Evolutionary conservation across 306 rosid species (phyloP).

Genomic region (Citrullus amarus): DNA sequence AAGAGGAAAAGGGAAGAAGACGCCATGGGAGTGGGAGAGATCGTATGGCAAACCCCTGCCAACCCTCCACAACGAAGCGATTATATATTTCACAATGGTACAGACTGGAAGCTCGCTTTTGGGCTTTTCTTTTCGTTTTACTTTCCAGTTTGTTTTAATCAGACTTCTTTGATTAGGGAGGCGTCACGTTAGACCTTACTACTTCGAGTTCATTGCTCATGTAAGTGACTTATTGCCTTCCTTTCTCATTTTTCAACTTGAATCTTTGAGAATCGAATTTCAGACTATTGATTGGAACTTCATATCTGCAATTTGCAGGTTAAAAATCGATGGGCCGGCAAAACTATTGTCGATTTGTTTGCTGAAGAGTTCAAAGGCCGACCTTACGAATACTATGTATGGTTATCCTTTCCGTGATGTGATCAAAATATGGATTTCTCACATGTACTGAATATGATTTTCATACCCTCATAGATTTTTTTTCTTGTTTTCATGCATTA

Average conservation of each 20-base stretch:
- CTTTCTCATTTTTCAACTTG: not conserved
- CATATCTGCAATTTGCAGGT: conserved; percentile 34
- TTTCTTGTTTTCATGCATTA: not conserved
- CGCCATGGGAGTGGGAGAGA: conserved; percentile 34
- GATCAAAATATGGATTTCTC: not conserved
- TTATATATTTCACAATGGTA: conserved; percentile 63
- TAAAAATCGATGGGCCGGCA: conserved; percentile 87
- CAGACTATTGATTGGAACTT: not conserved
- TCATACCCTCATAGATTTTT: not conserved
- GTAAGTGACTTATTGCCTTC: conserved; percentile 15
- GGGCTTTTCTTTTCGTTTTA: not conserved
- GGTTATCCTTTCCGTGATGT: not conserved
- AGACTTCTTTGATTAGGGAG: conserved; percentile 44
- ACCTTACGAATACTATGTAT: conserved; percentile 72
- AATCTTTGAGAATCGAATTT: not conserved
- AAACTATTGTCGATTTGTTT: conserved; percentile 74
- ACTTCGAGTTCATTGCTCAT: conserved; percentile 84
- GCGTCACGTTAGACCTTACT: conserved; percentile 73
- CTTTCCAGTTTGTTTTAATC: not conserved
- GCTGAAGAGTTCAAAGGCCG: conserved; percentile 91
- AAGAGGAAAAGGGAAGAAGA: conserved; percentile 23
- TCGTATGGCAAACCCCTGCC: conserved; percentile 86
- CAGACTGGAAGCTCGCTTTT: not conserved
- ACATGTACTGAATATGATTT: not conserved
- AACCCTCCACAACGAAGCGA: conserved; percentile 58